Conservation (phyloP, 257 asterid species). For the Coffea eugenioides region DNA sequence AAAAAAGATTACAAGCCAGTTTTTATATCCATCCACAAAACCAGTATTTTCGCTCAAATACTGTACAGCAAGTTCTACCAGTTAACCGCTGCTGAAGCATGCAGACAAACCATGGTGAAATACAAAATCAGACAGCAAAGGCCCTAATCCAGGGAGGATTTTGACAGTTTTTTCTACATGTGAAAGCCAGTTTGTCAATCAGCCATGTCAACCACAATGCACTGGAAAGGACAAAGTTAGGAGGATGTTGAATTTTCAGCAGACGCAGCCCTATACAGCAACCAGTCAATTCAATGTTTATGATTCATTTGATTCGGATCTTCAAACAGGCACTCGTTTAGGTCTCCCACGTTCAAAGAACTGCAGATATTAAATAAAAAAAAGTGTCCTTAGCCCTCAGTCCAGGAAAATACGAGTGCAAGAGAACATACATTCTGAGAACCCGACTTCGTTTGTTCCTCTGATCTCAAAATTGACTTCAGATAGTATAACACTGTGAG, state of each 20-base stretch:
- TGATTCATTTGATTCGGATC: background rate
- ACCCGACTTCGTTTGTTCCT: no score
- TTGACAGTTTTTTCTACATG: background rate
- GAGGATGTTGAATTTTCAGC: background rate
- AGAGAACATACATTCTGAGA: no score
- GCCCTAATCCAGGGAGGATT: background rate
- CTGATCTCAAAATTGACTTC: background rate
- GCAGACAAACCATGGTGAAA: background rate
- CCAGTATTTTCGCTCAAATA: slow-evolving; percentile 86
- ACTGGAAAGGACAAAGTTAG: background rate
- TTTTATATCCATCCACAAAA: slow-evolving; percentile 83
- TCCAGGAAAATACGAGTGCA: background rate
- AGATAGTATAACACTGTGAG: background rate
- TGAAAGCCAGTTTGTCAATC: slow-evolving; percentile 4
- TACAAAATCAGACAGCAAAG: background rate
- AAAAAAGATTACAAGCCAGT: slow-evolving; percentile 49
- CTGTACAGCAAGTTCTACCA: slow-evolving; percentile 82
- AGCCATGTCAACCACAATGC: slow-evolving; percentile 1
- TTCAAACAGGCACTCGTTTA: slow-evolving; percentile 39
- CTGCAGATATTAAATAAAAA: slow-evolving; percentile 26
- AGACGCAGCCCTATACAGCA: background rate
- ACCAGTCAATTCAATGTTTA: background rate
- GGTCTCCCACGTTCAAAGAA: slow-evolving; percentile 25
- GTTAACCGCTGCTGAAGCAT: slow-evolving; percentile 56
- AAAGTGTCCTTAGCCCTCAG: background rate